Base-by-base conservation (phyloP, 306 rosid genomes). In the Corylus avellana region DNA sequence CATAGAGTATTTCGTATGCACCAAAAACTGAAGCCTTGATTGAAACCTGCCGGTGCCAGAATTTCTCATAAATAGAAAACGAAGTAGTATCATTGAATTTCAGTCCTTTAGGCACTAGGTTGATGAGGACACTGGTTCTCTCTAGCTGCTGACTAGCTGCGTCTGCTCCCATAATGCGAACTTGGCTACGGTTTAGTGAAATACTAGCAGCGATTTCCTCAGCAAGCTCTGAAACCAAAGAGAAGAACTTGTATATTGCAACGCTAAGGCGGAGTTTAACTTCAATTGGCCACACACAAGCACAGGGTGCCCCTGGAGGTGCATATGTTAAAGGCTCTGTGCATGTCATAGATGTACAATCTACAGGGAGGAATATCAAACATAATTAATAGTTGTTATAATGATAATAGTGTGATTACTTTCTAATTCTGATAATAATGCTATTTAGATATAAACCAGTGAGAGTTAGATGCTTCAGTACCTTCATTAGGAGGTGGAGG, bases 401-500 rank as follows among this genome's bases (percentile, higher is more conserved):
- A 79, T 50, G 62, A 72, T 73, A 79, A 2, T 56, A 69, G 49
- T 42, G n/a, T 27, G 59, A 59, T 48, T 7, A 49, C 46, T 29
- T 10, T 14, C 27, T 8, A 6, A 29, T 25, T 42, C 66, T 50
- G 77, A 13, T 37, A 57, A 29, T 78, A 63, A 79, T 47, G 75
- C 16, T n/a, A 39, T 74, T 61, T 58, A 57, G 74, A 48, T 51
- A 59, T 63, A 5, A 5, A 74, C 53, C 57, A 17, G 57, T 70
- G 53, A 42, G 69, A 25, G 48, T 13, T 44, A 78, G 80, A 83
- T 79, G 42, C 44, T 47, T 54, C 53, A 68, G 44, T 88, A 92
- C 98, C 95, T 78, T 86, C 84, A 85, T 91, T 92, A 48, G 97
- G 95, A 80, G 97, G 98, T 68, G 98, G 98, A 78, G 97, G 95